Evolutionary conservation across 441 rosid species (phyloP).

Genomic region (Gossypium gossypioides): DNA sequence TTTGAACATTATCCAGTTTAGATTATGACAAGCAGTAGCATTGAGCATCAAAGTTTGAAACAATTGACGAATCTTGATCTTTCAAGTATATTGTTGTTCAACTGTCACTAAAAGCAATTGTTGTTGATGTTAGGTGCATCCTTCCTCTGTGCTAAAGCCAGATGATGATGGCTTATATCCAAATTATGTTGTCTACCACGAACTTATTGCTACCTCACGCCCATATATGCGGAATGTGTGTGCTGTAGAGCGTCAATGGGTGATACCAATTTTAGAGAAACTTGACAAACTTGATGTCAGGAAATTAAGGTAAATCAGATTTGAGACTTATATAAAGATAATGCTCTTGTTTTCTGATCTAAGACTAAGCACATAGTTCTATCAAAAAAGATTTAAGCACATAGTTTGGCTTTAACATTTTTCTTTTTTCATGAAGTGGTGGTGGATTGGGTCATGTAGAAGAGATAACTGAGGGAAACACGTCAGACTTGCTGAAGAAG

Average conservation of each 20-base stretch:
- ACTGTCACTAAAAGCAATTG: slow-evolving; percentile 6
- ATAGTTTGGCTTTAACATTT: background rate
- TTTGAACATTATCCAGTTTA: background rate
- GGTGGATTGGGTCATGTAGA: slow-evolving; percentile 41
- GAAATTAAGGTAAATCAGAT: slow-evolving; percentile 55
- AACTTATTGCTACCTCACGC: slow-evolving; percentile 67
- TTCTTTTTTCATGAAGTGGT: slow-evolving; percentile 26
- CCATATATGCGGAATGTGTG: slow-evolving; percentile 82
- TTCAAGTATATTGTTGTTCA: background rate
- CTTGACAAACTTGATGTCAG: slow-evolving; percentile 49
- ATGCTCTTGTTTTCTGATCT: background rate
- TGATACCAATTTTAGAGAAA: slow-evolving; percentile 53
- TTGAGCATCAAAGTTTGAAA: background rate
- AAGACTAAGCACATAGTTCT: background rate
- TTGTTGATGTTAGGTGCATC: slow-evolving; percentile 59
- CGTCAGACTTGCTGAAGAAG: slow-evolving; percentile 22
- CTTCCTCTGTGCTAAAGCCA: slow-evolving; percentile 60
- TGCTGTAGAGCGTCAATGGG: slow-evolving; percentile 64
- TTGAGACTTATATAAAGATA: background rate
- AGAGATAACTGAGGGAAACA: slow-evolving; percentile 31
- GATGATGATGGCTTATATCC: slow-evolving; percentile 69
- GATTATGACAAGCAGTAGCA: background rate
- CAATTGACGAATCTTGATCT: slow-evolving; percentile 7
- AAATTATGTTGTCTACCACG: slow-evolving; percentile 72
- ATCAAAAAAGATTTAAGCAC: background rate